Conservation (phyloP, 2,329 filamentous ascomycete genomes). For the Curvularia eragrostidis region DNA sequence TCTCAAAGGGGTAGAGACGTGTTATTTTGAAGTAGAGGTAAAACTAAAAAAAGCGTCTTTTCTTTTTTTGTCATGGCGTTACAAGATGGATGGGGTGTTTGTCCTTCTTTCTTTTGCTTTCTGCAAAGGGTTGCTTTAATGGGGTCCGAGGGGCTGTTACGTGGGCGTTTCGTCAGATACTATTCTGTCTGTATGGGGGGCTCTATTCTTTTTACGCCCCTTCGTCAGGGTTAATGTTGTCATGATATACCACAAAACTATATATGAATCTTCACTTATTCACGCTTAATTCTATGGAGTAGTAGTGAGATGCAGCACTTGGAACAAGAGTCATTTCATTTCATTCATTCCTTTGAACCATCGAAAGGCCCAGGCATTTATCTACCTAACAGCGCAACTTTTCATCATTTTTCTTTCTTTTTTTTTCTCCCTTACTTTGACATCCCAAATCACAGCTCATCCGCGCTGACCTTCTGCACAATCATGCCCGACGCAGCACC, state of each 20-base stretch:
- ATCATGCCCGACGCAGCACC: constrained; percentile 91
- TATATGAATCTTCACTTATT: too few relatives aligned
- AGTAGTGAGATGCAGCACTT: too few relatives aligned
- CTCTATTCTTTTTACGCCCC: neutral
- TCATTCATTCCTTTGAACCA: too few relatives aligned
- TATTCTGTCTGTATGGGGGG: neutral
- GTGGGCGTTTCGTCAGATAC: neutral
- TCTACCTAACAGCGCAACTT: neutral
- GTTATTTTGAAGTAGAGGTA: neutral
- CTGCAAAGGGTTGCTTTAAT: neutral
- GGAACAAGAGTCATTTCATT: too few relatives aligned
- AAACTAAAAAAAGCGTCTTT: neutral
- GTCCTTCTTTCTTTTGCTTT: neutral
- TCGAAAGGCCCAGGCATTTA: too few relatives aligned
- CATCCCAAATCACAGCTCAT: constrained; percentile 25
- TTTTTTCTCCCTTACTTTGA: neutral
- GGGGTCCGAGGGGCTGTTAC: neutral
- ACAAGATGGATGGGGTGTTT: neutral
- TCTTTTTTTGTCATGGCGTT: neutral
- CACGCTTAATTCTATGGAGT: too few relatives aligned
- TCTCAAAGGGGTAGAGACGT: neutral
- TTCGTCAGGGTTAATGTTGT: neutral
- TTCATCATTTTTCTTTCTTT: neutral
- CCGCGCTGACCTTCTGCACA: constrained; percentile 72
- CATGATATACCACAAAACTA: neutral